Percentiles rank a stretch among this genome's conserved stretches.
phyloP scores from a whole-genome alignment of 441 rosid genomes.

The Eutrema salsugineum region DNA sequence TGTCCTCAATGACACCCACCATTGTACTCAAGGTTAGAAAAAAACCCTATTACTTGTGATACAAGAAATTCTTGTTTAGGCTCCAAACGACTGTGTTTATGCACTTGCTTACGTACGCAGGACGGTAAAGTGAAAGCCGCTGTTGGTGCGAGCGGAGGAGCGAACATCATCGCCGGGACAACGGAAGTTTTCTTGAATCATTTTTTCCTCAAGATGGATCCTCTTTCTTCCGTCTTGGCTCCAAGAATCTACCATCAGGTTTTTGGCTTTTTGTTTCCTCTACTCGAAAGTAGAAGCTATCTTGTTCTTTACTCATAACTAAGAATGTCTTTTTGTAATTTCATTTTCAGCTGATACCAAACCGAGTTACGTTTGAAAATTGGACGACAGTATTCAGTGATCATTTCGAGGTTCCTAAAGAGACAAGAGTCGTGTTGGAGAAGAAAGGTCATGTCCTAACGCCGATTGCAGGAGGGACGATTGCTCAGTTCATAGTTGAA shows the following conservation, averaged over 20 bases:
- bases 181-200: conserved; percentile 53
- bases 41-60: not conserved
- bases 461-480: conserved; percentile 36
- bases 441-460: conserved; percentile 44
- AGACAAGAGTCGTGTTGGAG: conserved; percentile 33
- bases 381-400: conserved; percentile 47
- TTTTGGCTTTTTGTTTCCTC: not conserved
- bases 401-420: conserved; percentile 40
- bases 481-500: conserved; percentile 43
- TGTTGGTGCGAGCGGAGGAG: conserved; percentile 67
- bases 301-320: not conserved
- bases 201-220: conserved; percentile 50
- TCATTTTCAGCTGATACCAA: conserved; percentile 43
- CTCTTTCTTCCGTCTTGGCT: conserved; percentile 49
- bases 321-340: not conserved
- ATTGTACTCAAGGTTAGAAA: conserved; percentile 43
- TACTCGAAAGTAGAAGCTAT: not conserved
- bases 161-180: conserved; percentile 47
- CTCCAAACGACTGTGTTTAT: not conserved
- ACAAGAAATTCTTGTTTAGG: not conserved
- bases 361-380: conserved; percentile 38
- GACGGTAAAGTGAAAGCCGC: conserved; percentile 46
- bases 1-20: conserved; percentile 64
- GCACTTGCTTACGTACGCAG: conserved; percentile 17
- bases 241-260: conserved; percentile 70